Conservation (phyloP, 176 grass and related monocot species). For the maize (Zea mays) region DNA sequence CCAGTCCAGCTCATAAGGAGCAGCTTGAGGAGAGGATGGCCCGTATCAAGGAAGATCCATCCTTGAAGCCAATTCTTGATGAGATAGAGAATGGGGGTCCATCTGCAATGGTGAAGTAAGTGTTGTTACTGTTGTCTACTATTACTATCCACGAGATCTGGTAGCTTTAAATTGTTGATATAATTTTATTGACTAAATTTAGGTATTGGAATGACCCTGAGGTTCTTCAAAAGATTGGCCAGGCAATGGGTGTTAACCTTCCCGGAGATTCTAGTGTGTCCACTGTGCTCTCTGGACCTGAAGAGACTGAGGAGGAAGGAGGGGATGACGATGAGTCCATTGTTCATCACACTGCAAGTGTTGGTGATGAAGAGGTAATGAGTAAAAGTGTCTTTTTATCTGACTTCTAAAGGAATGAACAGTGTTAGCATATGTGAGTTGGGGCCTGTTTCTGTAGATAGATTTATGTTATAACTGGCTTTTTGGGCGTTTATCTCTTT, state of each 20-base stretch:
- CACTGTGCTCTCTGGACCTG: conserved; percentile 49
- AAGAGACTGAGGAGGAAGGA: conserved; percentile 68
- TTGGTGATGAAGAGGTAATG: conserved; percentile 88
- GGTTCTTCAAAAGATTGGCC: conserved; percentile 86
- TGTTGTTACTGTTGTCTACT: neutral
- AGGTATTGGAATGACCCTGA: conserved; percentile 99
- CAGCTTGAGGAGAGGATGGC: conserved; percentile 83
- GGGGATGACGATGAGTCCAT: conserved; percentile 78
- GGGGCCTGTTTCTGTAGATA: neutral
- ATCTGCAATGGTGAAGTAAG: conserved; percentile 95
- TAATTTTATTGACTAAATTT: conserved; percentile 24
- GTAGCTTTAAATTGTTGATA: conserved; percentile 21
- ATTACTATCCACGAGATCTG: neutral
- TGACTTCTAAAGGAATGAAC: neutral
- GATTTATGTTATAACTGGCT: conserved; percentile 1
- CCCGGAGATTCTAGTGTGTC: conserved; percentile 60
- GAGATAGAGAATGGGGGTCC: conserved; percentile 87
- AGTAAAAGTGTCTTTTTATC: neutral
- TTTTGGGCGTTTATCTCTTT: neutral
- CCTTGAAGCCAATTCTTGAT: conserved; percentile 84
- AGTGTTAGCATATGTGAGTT: neutral
- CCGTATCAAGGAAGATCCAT: conserved; percentile 81
- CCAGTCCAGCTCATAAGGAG: conserved; percentile 77
- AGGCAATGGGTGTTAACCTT: conserved; percentile 74
- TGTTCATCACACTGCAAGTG: conserved; percentile 83